These are phyloP conservation scores for Ceratocystis harringtonii DNA, from an alignment of 2,329 filamentous ascomycete genomes.

Conservation along the genomic window DNA sequence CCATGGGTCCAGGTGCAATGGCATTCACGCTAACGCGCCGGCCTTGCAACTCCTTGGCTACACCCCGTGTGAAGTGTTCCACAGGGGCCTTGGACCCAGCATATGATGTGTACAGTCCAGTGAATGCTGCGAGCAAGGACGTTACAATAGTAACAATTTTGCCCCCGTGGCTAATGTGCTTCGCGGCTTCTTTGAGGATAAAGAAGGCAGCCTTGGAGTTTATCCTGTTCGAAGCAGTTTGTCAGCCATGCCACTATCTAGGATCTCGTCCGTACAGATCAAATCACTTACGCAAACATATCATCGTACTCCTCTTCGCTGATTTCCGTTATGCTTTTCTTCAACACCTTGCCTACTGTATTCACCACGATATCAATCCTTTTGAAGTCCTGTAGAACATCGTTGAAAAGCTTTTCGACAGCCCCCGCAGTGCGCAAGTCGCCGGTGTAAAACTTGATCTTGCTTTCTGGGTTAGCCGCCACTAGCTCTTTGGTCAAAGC, in stretches of 20 bases:
- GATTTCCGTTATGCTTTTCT: constrained; percentile 32
- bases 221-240: constrained; percentile 22
- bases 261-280: background rate
- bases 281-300: constrained; percentile 30
- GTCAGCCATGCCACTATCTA: background rate
- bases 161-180: constrained; percentile 30
- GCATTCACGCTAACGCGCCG: constrained; percentile 26
- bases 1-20: constrained; percentile 27
- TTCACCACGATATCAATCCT: constrained; percentile 36
- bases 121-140: constrained; percentile 32
- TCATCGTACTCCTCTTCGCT: constrained; percentile 32
- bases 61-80: constrained; percentile 27
- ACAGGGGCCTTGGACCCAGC: constrained; percentile 30
- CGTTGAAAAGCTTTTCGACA: constrained; percentile 29
- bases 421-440: constrained; percentile 29
- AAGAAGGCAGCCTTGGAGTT: constrained; percentile 34
- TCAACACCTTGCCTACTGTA: constrained; percentile 35
- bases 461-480: constrained; percentile 22
- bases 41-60: constrained; percentile 24
- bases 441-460: constrained; percentile 29
- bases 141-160: constrained; percentile 34
- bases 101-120: constrained; percentile 31
- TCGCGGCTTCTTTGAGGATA: constrained; percentile 30
- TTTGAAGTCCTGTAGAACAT: constrained; percentile 28
- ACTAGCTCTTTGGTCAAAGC: constrained; percentile 27